These are phyloP conservation scores for Leishmania tarentolae DNA, from an alignment of 208 protist species.

Conservation along the genomic window DNA sequence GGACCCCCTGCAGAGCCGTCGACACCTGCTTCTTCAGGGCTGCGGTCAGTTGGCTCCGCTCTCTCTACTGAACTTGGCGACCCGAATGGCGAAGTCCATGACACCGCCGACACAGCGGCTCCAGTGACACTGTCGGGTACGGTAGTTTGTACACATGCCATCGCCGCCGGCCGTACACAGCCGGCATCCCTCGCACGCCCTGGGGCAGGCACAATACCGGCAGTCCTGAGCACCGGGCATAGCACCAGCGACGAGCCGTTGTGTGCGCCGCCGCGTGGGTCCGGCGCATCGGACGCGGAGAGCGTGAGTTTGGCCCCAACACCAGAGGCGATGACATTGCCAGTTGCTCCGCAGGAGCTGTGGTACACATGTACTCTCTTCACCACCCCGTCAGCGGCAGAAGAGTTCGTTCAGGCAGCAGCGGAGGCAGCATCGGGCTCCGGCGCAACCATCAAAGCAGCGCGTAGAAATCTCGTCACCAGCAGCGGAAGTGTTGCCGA, in stretches of 20 bases:
- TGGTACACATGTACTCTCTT: conserved; percentile 35
- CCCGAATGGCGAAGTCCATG: background rate
- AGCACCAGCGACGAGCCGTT: background rate
- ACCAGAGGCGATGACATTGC: background rate
- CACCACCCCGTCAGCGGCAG: conserved; percentile 8
- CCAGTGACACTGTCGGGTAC: background rate
- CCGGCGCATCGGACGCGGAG: background rate
- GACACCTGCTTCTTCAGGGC: background rate
- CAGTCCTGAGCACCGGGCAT: background rate
- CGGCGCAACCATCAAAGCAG: background rate
- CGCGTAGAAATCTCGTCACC: background rate
- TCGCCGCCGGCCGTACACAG: conserved; percentile 2
- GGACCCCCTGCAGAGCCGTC: background rate
- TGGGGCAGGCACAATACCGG: background rate
- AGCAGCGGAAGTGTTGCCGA: background rate
- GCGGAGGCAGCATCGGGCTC: background rate
- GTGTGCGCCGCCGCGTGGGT: background rate
- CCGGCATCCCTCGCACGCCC: background rate
- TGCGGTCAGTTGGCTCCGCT: background rate
- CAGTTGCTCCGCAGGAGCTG: background rate
- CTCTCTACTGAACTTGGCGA: background rate
- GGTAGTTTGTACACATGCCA: conserved; percentile 18
- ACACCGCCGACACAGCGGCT: background rate
- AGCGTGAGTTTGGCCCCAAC: no score
- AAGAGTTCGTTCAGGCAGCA: conserved; percentile 3